A percentile compares a stretch with the other conserved stretches of the same genome.
phyloP scores from a whole-genome alignment of 2,329 filamentous ascomycete species.

The Dryadomyces sulphureus region DNA sequence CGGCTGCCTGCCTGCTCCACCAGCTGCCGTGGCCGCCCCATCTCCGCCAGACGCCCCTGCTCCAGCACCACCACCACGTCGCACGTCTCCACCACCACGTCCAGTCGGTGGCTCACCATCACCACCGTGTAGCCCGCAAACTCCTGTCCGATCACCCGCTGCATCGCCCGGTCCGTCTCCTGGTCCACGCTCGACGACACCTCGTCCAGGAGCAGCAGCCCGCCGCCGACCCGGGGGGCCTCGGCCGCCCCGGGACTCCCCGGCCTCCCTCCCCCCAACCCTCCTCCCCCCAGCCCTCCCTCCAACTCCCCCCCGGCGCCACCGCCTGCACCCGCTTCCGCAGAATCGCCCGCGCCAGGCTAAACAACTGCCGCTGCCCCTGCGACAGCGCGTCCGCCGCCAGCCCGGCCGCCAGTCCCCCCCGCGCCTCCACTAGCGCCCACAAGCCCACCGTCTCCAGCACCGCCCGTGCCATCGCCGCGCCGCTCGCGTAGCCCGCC shows the following conservation, averaged over 20 bases:
- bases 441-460: slow-evolving; percentile 22
- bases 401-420: slow-evolving; percentile 20
- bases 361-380: slow-evolving; percentile 51
- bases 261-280: not conserved
- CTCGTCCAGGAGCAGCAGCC: slow-evolving; percentile 26
- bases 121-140: slow-evolving; percentile 36
- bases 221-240: not conserved
- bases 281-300: not conserved
- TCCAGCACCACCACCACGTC: slow-evolving; percentile 37
- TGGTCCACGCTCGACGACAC: slow-evolving; percentile 26
- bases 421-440: slow-evolving; percentile 13
- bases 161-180: slow-evolving; percentile 26
- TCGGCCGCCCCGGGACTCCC: too few relatives aligned
- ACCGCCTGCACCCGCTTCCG: slow-evolving; percentile 14
- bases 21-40: slow-evolving; percentile 8
- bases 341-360: slow-evolving; percentile 43
- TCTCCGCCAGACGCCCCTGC: slow-evolving; percentile 29
- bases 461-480: slow-evolving; percentile 18
- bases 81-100: slow-evolving; percentile 34
- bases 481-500: slow-evolving; percentile 8
- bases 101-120: slow-evolving; percentile 29
- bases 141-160: slow-evolving; percentile 23
- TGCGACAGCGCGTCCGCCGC: slow-evolving; percentile 33
- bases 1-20: slow-evolving; percentile 6
- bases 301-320: not conserved